phyloP scores from a whole-genome alignment of 805 yeast genomes.

The Starmerella gropengiesseri region DNA sequence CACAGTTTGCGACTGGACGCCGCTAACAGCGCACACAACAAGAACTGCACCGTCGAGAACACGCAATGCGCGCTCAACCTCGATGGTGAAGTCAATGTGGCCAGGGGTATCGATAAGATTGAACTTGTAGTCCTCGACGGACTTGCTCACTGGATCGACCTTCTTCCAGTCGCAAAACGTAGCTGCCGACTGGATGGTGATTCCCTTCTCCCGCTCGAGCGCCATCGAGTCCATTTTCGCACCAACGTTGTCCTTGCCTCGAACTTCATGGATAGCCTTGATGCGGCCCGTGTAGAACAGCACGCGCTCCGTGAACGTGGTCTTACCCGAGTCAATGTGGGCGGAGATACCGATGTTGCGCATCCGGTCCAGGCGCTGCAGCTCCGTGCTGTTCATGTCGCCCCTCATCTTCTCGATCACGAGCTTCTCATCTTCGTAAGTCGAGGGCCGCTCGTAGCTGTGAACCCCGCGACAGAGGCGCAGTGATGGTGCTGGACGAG shows the following conservation, averaged over 20 bases:
- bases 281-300: constrained; percentile 93
- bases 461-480: constrained; percentile 10
- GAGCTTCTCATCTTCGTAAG: constrained; percentile 27
- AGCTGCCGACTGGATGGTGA: constrained; percentile 97
- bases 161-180: constrained; percentile 96
- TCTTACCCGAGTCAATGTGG: constrained; percentile 95
- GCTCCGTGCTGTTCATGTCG: constrained; percentile 28
- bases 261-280: constrained; percentile 34
- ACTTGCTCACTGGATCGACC: constrained; percentile 20
- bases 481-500: background rate
- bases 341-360: constrained; percentile 97
- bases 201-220: constrained; percentile 95
- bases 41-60: constrained; percentile 97
- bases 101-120: constrained; percentile 98
- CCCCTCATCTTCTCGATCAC: constrained; percentile 26
- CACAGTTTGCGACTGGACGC: constrained; percentile 97
- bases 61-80: constrained; percentile 96
- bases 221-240: constrained; percentile 99
- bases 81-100: constrained; percentile 96
- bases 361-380: constrained; percentile 43
- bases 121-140: constrained; percentile 53
- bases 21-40: constrained; percentile 96
- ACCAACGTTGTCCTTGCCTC: constrained; percentile 96
- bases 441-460: constrained; percentile 15
- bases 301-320: constrained; percentile 96